Evolutionary conservation across 768 basidiomycete species (phyloP).

Genomic region (Suillus variegatus): DNA sequence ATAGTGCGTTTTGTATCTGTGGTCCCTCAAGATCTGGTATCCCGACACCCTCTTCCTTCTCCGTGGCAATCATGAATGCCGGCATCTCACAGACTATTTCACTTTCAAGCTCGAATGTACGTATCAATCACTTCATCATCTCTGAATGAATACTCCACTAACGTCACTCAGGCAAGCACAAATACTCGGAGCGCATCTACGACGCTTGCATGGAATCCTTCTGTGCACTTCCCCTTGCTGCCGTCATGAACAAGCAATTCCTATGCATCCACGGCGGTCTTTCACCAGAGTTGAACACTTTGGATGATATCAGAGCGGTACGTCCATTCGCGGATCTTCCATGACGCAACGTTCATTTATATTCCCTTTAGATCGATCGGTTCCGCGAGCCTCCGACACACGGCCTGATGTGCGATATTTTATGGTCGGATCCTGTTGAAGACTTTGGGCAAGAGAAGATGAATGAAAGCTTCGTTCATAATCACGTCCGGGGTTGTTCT

Average conservation of each 20-base stretch:
- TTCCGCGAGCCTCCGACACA: slow-evolving; percentile 98
- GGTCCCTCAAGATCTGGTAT: slow-evolving; percentile 99
- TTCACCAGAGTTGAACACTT: slow-evolving; percentile 91
- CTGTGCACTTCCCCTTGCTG: slow-evolving; percentile 92
- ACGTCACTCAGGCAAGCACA: slow-evolving; percentile 81
- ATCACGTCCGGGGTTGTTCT: slow-evolving; percentile 95
- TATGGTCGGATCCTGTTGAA: slow-evolving; percentile 98
- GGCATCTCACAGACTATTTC: slow-evolving; percentile 98
- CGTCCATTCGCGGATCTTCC: slow-evolving; percentile 27
- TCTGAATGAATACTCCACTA: slow-evolving; percentile 12
- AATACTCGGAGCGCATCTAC: slow-evolving; percentile 96
- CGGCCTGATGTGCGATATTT: slow-evolving; percentile 97
- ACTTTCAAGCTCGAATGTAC: slow-evolving; percentile 98
- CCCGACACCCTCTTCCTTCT: slow-evolving; percentile 95
- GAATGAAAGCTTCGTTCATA: slow-evolving; percentile 88
- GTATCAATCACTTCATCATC: slow-evolving; percentile 30
- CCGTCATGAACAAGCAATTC: slow-evolving; percentile 99
- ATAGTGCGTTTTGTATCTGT: slow-evolving; percentile 96
- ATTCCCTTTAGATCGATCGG: slow-evolving; percentile 75
- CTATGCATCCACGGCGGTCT: slow-evolving; percentile 97
- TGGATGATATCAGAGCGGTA: slow-evolving; percentile 91
- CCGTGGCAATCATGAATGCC: slow-evolving; percentile 98
- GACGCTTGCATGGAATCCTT: slow-evolving; percentile 99
- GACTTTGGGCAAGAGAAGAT: slow-evolving; percentile 96
- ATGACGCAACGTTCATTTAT: background rate